Evolutionary conservation across 352 stramenopile species (phyloP), one percentile per base, ranked within the genome.

Genomic region (Globisporangium ultimum): DNA sequence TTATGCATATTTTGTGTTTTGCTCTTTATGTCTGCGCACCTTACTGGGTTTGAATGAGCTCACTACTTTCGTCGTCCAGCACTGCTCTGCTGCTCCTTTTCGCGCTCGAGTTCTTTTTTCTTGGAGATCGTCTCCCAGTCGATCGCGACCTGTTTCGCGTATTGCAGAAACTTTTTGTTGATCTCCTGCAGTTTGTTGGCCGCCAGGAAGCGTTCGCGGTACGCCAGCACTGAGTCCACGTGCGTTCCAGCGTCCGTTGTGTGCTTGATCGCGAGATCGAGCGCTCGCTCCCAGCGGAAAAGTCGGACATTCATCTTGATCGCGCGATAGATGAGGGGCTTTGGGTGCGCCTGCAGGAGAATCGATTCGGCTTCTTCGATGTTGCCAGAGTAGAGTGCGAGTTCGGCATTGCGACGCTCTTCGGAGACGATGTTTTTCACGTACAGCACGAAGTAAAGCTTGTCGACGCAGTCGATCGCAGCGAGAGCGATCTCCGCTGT

Each of bases 251-350:
- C 84, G 32, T 90, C 76, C 1, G 74, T 90, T 34, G 86, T 95
- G 78, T 97, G 79, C 60, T 96, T 93, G 46, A 97, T 83, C 6
- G 91, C 89, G 5, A 98, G 63, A 22, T 97, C 84, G 48, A 97
- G 63, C 2, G 92, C 92, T 17, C 88, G 72, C 42, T 94, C 76
- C 89, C 88, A 98, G 38, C 88, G 85, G 64, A 96, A 97, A 11
- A 97, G 64, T 11, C 88, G 74, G 42, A 97, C 69, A 63, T 98
- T 98, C 59, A 98, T 74, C 66, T 98, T 98, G 67, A 98, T 97
- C 22, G 91, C 89, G 46, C 92, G 85, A 60, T 98, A 97, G 11
- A 97, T 61, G 1, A 98, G 76, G 51, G 91, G 89, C 41, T 70
- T 81, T 1, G 90, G 91, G 36, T 89, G 87, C 0, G 91, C 84